These are phyloP conservation scores for Serpula lacrymans DNA, from an alignment of 768 basidiomycete genomes.

Conservation along the genomic window DNA sequence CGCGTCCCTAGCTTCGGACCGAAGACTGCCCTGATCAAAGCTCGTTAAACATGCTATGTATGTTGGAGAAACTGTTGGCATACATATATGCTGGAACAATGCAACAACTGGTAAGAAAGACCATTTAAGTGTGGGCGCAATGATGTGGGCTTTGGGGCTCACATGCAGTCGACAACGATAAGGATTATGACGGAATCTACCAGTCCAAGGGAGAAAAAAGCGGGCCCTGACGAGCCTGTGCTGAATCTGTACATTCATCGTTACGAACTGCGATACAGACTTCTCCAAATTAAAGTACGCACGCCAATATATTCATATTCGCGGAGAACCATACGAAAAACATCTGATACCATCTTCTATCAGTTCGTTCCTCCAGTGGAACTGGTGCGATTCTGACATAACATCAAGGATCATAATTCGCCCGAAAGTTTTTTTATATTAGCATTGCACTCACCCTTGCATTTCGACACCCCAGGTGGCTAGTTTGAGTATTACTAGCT, in stretches of 20 bases:
- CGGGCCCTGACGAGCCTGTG: conserved; percentile 48
- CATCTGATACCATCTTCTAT: conserved; percentile 42
- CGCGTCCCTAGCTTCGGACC: conserved; percentile 54
- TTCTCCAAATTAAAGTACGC: conserved; percentile 12
- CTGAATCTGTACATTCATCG: conserved; percentile 34
- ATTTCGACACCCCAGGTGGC: conserved; percentile 38
- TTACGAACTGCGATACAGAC: neutral
- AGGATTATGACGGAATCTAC: conserved; percentile 40
- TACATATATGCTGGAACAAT: conserved; percentile 37
- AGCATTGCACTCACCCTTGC: conserved; percentile 30
- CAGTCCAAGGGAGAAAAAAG: conserved; percentile 44
- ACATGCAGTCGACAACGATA: conserved; percentile 44
- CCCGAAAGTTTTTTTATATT: neutral
- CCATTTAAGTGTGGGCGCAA: conserved; percentile 1
- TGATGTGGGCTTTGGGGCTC: conserved; percentile 8
- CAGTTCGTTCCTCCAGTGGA: conserved; percentile 30
- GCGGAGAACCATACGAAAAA: conserved; percentile 52
- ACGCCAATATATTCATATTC: conserved; percentile 43
- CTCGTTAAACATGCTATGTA: neutral
- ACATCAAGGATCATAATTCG: neutral
- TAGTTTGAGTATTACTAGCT: conserved; percentile 24
- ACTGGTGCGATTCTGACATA: conserved; percentile 37
- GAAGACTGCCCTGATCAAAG: conserved; percentile 39
- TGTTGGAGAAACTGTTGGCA: conserved; percentile 4
- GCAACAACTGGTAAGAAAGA: conserved; percentile 25